Percentiles rank a stretch among this genome's conserved stretches.
Conservation (phyloP, 2,329 filamentous ascomycete species). For the Colletotrichum destructivum region DNA sequence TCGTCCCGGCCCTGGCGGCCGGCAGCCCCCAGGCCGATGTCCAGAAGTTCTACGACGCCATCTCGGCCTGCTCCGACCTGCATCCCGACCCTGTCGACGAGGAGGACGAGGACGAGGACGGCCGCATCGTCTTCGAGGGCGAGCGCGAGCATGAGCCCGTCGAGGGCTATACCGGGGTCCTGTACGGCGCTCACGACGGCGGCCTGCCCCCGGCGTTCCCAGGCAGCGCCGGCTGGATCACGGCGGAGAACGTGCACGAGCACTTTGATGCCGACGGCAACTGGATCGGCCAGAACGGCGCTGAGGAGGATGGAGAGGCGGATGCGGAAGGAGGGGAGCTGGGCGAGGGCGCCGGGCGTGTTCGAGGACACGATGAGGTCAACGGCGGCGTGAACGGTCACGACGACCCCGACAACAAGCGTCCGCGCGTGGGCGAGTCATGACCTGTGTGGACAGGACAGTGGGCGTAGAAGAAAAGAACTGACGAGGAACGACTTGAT, state of each 20-base stretch:
- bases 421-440: constrained; percentile 59
- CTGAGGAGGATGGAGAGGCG: constrained; percentile 54
- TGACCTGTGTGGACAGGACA: background rate
- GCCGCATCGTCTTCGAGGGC: constrained; percentile 71
- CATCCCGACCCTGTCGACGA: constrained; percentile 79
- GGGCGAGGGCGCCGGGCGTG: constrained; percentile 76
- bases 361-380: constrained; percentile 67
- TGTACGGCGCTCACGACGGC: constrained; percentile 63
- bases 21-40: constrained; percentile 47
- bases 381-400: constrained; percentile 63
- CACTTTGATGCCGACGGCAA: constrained; percentile 88
- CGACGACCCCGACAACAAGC: constrained; percentile 62
- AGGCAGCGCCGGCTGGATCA: constrained; percentile 87
- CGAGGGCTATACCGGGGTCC: constrained; percentile 71
- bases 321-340: constrained; percentile 63
- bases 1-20: constrained; percentile 65
- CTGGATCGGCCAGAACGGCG: constrained; percentile 70
- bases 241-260: constrained; percentile 89
- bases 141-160: constrained; percentile 68
- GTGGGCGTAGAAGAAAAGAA: too few relatives aligned
- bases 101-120: constrained; percentile 70
- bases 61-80: constrained; percentile 82
- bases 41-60: constrained; percentile 75
- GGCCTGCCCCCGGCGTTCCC: constrained; percentile 78
- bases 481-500: constrained; percentile 34